phyloP scores from a whole-genome alignment of 768 basidiomycete species.

The Tricholoma saponaceum region DNA sequence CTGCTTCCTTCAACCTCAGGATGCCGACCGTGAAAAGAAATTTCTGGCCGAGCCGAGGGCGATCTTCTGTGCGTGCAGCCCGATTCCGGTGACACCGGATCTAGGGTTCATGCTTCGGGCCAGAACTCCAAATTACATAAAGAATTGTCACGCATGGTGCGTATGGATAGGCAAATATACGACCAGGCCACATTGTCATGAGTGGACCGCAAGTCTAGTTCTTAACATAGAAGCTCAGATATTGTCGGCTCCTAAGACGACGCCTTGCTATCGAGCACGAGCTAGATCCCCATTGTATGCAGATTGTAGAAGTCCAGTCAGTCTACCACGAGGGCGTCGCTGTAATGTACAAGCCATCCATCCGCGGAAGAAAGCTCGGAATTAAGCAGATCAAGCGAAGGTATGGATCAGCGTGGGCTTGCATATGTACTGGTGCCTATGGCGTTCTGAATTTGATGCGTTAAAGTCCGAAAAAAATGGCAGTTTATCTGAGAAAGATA shows the following conservation, averaged over 20 bases:
- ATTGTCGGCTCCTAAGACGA: background rate
- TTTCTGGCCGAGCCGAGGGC: background rate
- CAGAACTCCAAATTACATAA: background rate
- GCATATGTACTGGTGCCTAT: background rate
- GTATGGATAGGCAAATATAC: background rate
- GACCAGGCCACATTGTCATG: no score
- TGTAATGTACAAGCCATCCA: background rate
- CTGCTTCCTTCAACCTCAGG: constrained; percentile 6
- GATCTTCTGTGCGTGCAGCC: background rate
- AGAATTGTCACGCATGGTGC: background rate
- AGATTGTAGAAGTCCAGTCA: background rate
- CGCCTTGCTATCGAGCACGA: background rate
- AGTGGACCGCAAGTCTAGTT: background rate
- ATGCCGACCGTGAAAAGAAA: constrained; percentile 1
- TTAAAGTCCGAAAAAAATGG: background rate
- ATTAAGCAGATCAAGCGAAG: background rate
- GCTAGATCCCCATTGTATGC: background rate
- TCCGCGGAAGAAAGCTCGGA: background rate
- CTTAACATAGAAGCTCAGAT: background rate
- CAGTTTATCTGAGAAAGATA: background rate
- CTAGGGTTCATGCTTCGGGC: background rate
- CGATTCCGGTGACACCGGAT: background rate
- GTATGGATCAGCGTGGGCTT: constrained; percentile 3
- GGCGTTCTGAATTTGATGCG: background rate
- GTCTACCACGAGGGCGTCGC: background rate